Base-by-base conservation (phyloP, 2,329 filamentous ascomycete genomes). In the Fusarium humuli region DNA sequence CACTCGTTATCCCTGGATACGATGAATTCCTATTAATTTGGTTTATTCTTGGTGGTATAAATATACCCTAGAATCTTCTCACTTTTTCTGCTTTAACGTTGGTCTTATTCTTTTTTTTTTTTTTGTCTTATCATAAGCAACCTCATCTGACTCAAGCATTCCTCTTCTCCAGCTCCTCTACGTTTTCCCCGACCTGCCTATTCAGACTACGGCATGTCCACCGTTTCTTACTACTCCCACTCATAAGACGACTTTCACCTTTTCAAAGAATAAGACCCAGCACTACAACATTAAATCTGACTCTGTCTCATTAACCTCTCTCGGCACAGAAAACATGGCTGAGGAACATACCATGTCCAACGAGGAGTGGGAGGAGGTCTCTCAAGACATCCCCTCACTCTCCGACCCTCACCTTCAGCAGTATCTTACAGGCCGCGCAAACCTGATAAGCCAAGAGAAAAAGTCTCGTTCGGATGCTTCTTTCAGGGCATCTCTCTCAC, bases 391-490 rank as follows among this genome's bases (percentile, higher is more conserved):
- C 40, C 89, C 89, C 7, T 79, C 81, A 3, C 80, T 81, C 22
- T 82, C 87, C 12, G 93, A 97, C 74, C 89, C 91, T 1, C 94
- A 97, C 79, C 87, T 98, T 48, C 89, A 93, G 74, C 90, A 95
- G 77, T 98, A 97, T 76, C 82, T 97, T 41, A 81, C 88, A 45
- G 93, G 93, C 23, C 88, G 94, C 53, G 86, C 91, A 73, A 90
- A 89, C 27, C 86, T 98, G 55, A 91, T 97, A 61, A 85, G 85
- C 20, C 88, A 97, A 77, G 96, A 98, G 79, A 91, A 93, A 80
- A 92, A 90, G 75, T 88, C 92, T 75, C 90, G 94, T 63, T 94
- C 94, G 78, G 94, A 93, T 69, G 73, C 75, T 76, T 86, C 88
- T 5, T 96, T 96, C 82, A 87, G 89, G 52, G 85, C 91, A 69